Conservation (phyloP, 768 basidiomycete species). For the Clitopilus passeckerianus region DNA sequence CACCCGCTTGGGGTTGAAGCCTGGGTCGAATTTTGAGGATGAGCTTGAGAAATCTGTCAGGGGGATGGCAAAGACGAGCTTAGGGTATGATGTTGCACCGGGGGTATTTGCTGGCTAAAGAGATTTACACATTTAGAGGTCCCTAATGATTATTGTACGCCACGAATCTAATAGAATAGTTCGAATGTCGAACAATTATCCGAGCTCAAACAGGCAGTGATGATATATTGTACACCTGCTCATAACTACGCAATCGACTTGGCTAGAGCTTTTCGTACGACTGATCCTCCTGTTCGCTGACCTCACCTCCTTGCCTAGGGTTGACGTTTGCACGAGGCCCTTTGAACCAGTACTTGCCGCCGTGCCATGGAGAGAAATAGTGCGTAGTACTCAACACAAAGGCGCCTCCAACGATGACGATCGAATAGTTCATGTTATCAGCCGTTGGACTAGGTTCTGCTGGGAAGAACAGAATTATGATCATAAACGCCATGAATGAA, state of each 20-base stretch:
- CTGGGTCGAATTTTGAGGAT: constrained; percentile 66
- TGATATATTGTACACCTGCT: too few relatives aligned
- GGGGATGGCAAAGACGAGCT: constrained; percentile 69
- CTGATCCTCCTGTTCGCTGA: neutral
- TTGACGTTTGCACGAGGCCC: constrained; percentile 13
- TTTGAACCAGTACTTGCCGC: constrained; percentile 20
- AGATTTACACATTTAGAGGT: too few relatives aligned
- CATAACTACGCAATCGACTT: too few relatives aligned
- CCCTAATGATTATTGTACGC: too few relatives aligned
- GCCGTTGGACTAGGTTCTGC: constrained; percentile 30
- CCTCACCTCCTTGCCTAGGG: neutral
- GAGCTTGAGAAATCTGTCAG: constrained; percentile 73
- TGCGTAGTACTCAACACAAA: constrained; percentile 43
- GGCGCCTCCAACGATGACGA: constrained; percentile 49
- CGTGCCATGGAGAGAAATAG: constrained; percentile 49
- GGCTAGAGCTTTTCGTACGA: too few relatives aligned
- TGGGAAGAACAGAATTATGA: constrained; percentile 48
- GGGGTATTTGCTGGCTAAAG: constrained; percentile 47
- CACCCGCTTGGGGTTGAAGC: constrained; percentile 29
- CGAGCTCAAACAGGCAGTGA: too few relatives aligned
- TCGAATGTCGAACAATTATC: too few relatives aligned
- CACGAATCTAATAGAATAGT: too few relatives aligned
- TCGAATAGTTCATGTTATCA: constrained; percentile 52
- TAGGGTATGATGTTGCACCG: constrained; percentile 71
- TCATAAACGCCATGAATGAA: constrained; percentile 50